These are phyloP conservation scores for Fusarium longipes DNA, from an alignment of 2,329 filamentous ascomycete species.

Conservation along the genomic window DNA sequence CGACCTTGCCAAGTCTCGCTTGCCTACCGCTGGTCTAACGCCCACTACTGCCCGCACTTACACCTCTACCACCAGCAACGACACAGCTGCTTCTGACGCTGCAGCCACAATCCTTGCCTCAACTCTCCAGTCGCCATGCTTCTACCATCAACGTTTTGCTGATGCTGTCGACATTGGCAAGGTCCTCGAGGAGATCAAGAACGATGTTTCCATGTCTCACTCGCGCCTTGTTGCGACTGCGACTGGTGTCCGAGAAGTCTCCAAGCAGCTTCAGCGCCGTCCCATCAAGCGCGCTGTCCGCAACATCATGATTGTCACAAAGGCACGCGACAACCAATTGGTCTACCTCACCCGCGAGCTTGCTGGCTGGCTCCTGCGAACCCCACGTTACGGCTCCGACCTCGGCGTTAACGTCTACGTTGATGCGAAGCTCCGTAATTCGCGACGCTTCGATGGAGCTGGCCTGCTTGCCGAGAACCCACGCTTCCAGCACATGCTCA, in stretches of 20 bases:
- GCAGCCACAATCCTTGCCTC: conserved; percentile 48
- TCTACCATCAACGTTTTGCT: conserved; percentile 97
- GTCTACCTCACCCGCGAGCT: conserved; percentile 90
- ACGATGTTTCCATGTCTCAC: conserved; percentile 90
- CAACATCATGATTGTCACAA: conserved; percentile 98
- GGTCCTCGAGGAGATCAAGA: conserved; percentile 93
- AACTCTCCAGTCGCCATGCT: conserved; percentile 88
- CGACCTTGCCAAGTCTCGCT: conserved; percentile 60
- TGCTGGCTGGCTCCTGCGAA: conserved; percentile 86
- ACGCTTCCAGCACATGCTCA: conserved; percentile 84
- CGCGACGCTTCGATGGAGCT: conserved; percentile 85
- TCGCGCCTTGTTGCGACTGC: conserved; percentile 95
- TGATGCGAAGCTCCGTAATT: conserved; percentile 91
- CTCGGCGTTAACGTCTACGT: conserved; percentile 97
- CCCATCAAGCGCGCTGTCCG: conserved; percentile 92
- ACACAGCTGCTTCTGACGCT: conserved; percentile 27
- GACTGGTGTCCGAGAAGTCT: conserved; percentile 93
- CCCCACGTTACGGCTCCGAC: conserved; percentile 88
- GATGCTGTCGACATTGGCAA: conserved; percentile 95
- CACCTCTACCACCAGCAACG: conserved; percentile 21
- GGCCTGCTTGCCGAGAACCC: conserved; percentile 78
- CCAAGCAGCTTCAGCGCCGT: conserved; percentile 90
- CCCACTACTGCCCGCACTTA: conserved; percentile 40
- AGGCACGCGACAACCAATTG: conserved; percentile 93
- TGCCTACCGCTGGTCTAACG: conserved; percentile 42